Evolutionary conservation across 2,329 filamentous ascomycete species (phyloP), one percentile per base, ranked within the genome.

Genomic region (Coniochaeta sp.): DNA sequence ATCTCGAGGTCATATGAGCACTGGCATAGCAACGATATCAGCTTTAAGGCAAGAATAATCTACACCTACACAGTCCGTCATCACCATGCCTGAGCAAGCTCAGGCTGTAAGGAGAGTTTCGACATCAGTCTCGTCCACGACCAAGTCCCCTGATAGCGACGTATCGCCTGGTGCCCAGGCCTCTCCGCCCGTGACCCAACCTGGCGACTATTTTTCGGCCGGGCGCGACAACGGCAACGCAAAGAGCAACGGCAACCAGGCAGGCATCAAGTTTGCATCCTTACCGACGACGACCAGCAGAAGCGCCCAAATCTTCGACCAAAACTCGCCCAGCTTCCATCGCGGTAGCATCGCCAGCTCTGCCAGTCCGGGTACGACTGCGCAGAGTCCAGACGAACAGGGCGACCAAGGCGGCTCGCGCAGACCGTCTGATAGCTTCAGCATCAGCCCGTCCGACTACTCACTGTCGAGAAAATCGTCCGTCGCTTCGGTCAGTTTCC

Each of bases 401-500:
- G 22, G 19, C 30, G 54, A 38, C 19, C 28, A 22, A 36, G 9
- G 10, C 6, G 58, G 57, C 22, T 64, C 63, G 40, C 62, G 66
- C 12, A 64, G 66, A 32, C 61, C 64, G 63, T 67, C 70, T 62
- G 63, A 72, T 69, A 62, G 71, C 69, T 62, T 69, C 65, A 66
- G 59, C 57, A 69, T 72, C 57, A 72, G 75, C 61, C 55, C 71
- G 69, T 62, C 72, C 67, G 65, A 70, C 65, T 30, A 65, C 30
- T 28, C 68, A 14, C 64, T 72, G 57, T 74, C 73, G 52, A 73
- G 77, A 57, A 81, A 80, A 64, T 74, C 74, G 14, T 83, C 81
- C 1, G 68, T 75, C 34, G 76, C 77, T 32, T 81, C 78, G 16
- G 74, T 83, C 58, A 74, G 74, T 9, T 82, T 82, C 64, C 76